phyloP scores from a whole-genome alignment of 345 rosid genomes.

The Hibiscus syriacus region DNA sequence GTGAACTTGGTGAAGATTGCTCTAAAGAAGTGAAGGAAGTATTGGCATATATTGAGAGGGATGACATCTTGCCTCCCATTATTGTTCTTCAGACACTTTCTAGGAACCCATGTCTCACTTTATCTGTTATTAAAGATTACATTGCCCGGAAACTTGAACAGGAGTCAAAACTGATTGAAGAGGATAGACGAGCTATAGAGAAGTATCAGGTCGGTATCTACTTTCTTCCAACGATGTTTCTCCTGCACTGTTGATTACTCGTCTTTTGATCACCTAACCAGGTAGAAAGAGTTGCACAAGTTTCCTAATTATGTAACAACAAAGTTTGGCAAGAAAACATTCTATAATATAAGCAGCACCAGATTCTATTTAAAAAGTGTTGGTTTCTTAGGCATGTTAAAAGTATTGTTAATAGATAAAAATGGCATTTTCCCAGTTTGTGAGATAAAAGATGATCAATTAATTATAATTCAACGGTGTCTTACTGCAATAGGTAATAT shows the following conservation, averaged over 20 bases:
- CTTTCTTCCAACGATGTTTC: constrained; percentile 6
- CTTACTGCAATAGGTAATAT: neutral
- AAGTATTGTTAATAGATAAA: neutral
- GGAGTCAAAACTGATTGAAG: constrained; percentile 88
- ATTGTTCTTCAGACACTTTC: constrained; percentile 89
- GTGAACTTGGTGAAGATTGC: constrained; percentile 98
- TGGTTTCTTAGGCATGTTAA: no score
- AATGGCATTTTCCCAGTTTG: neutral
- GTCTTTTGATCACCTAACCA: neutral
- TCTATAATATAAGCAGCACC: neutral
- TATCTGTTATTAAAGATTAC: constrained; percentile 91
- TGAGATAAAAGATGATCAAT: neutral
- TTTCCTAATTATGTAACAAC: neutral
- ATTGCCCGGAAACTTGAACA: constrained; percentile 94
- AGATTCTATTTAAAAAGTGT: neutral
- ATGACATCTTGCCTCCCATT: constrained; percentile 94
- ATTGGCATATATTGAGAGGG: constrained; percentile 78
- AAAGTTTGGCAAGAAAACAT: constrained; percentile 1
- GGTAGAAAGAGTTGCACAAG: neutral
- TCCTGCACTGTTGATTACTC: neutral
- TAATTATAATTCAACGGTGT: neutral
- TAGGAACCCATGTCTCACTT: constrained; percentile 90
- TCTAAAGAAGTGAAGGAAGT: constrained; percentile 95
- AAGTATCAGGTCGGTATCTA: constrained; percentile 71
- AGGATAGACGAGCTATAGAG: constrained; percentile 83